Percentiles rank a stretch among this genome's conserved stretches.
phyloP scores from a whole-genome alignment of 371 early-diverging fungal species.

The Lichtheimia ornata region DNA sequence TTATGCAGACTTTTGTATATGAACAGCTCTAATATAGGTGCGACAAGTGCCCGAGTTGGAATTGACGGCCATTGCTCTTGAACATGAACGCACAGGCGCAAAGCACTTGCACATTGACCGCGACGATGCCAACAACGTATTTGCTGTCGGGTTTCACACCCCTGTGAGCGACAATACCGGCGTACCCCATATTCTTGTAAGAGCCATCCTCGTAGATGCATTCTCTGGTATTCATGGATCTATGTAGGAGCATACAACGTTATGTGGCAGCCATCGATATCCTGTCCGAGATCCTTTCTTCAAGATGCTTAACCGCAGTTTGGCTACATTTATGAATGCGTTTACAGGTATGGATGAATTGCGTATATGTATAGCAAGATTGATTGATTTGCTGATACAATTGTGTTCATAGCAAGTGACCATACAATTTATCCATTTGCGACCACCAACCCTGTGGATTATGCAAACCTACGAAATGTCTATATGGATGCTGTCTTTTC shows the following conservation, averaged over 20 bases:
- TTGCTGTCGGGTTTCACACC: conserved; percentile 90
- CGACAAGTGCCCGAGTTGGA: conserved; percentile 66
- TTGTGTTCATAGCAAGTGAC: conserved; percentile 64
- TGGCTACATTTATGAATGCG: conserved; percentile 97
- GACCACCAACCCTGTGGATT: conserved; percentile 86
- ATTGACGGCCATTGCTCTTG: conserved; percentile 64
- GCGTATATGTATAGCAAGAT: neutral
- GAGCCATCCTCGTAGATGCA: neutral
- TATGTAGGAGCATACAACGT: conserved; percentile 84
- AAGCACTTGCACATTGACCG: conserved; percentile 85
- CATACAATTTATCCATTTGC: conserved; percentile 94
- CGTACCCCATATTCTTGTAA: conserved; percentile 88
- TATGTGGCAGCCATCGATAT: conserved; percentile 87
- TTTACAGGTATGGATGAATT: conserved; percentile 67
- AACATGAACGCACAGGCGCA: conserved; percentile 83
- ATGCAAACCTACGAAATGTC: conserved; percentile 84
- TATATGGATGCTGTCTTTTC: conserved; percentile 92
- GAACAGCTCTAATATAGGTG: conserved; percentile 22
- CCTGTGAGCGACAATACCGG: conserved; percentile 84
- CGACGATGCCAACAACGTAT: conserved; percentile 90
- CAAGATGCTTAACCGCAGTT: conserved; percentile 95
- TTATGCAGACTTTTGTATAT: neutral
- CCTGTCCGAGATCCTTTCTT: conserved; percentile 97
- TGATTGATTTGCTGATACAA: neutral
- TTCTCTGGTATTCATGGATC: neutral